A percentile compares a stretch with the other conserved stretches of the same genome.
These are phyloP conservation scores for Mariannaea elegans DNA, from an alignment of 2,329 filamentous ascomycete genomes.

Conservation along the genomic window DNA sequence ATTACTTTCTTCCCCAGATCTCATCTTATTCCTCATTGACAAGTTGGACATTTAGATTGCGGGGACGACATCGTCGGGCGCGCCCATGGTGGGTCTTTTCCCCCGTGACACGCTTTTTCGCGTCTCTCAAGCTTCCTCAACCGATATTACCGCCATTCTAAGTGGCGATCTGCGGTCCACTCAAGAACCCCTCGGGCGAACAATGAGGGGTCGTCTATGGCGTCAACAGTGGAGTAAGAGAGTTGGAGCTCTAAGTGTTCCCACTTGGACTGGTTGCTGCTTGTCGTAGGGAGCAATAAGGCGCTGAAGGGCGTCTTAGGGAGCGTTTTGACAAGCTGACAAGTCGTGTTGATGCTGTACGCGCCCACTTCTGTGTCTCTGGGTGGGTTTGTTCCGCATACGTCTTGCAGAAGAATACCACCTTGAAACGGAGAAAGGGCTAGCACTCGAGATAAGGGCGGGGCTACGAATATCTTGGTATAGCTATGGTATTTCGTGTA, in stretches of 20 bases:
- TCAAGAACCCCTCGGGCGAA: not conserved
- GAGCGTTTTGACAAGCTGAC: not conserved
- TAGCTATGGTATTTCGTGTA: no score
- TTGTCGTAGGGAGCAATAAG: not conserved
- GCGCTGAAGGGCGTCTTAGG: not conserved
- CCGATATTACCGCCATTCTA: no score
- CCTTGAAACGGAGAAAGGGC: no score
- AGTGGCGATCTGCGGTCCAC: not conserved
- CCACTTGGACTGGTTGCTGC: not conserved
- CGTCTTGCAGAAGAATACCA: no score
- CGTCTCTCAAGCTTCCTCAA: no score
- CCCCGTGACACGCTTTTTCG: not conserved
- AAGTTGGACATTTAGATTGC: not conserved
- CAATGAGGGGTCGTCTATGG: conserved; percentile 1
- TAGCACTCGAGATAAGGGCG: no score
- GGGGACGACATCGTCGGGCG: not conserved
- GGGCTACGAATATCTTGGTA: no score
- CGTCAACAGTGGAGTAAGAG: not conserved
- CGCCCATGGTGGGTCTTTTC: not conserved
- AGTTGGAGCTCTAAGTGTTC: not conserved
- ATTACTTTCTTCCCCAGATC: not conserved
- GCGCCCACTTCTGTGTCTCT: no score
- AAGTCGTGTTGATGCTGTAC: not conserved
- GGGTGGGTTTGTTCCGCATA: no score
- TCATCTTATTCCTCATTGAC: not conserved